Conservation (phyloP, 257 asterid species). For the Verbascum thapsus region DNA sequence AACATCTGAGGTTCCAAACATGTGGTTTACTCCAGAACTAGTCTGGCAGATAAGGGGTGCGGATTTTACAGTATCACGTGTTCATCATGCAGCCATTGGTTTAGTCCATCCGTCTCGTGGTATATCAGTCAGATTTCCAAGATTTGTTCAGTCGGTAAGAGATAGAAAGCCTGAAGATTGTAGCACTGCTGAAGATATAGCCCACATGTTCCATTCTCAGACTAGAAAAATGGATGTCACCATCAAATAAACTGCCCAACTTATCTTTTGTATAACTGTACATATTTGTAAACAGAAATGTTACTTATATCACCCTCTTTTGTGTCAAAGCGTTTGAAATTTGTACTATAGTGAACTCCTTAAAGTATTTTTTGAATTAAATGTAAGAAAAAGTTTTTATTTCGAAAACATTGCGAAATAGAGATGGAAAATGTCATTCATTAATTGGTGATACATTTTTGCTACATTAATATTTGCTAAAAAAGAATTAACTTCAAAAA, state of each 20-base stretch:
- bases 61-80: conserved; percentile 77
- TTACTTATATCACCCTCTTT: too few relatives aligned
- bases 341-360: too few relatives aligned
- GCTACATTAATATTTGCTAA: too few relatives aligned
- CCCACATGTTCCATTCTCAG: conserved; percentile 73
- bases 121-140: conserved; percentile 78
- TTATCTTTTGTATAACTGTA: too few relatives aligned
- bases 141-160: conserved; percentile 52
- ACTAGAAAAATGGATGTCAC: conserved; percentile 73
- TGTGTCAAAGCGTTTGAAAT: too few relatives aligned
- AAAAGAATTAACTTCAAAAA: too few relatives aligned
- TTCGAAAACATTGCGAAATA: too few relatives aligned
- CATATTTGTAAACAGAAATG: too few relatives aligned
- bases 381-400: too few relatives aligned
- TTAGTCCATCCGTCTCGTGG: conserved; percentile 81
- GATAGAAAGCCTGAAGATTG: conserved; percentile 89
- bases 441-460: too few relatives aligned
- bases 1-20: conserved; percentile 73
- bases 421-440: too few relatives aligned
- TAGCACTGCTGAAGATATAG: conserved; percentile 69
- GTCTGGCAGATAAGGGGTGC: conserved; percentile 91
- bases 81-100: conserved; percentile 85
- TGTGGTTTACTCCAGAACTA: conserved; percentile 81
- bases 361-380: too few relatives aligned
- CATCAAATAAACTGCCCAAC: not conserved